phyloP scores from a whole-genome alignment of 2,329 filamentous ascomycete genomes.

The Epichloe uncinata region DNA sequence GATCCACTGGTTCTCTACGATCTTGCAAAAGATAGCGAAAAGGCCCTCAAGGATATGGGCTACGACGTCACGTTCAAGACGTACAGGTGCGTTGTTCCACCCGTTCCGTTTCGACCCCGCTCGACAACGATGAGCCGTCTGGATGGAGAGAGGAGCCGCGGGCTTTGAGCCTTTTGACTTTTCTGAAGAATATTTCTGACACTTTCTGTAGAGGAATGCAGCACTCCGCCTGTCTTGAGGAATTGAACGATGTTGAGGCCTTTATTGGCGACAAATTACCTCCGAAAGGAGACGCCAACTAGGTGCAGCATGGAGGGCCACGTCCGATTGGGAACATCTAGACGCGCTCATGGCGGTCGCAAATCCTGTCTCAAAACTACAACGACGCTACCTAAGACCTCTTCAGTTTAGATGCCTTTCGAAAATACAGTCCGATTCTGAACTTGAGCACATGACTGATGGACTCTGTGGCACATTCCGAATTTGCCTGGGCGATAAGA shows the following conservation, averaged over 20 bases:
- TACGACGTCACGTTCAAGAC: conserved; percentile 63
- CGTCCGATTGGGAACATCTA: not conserved
- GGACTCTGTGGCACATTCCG: not conserved
- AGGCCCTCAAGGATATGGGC: conserved; percentile 54
- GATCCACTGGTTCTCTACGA: conserved; percentile 60
- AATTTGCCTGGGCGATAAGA: not conserved
- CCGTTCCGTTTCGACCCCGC: not conserved
- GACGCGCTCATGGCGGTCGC: too few species aligned
- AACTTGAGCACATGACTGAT: not conserved
- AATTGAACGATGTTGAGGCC: conserved; percentile 68
- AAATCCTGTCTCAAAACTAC: too few species aligned
- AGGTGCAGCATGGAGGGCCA: not conserved
- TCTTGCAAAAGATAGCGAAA: conserved; percentile 55
- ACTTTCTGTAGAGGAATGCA: conserved; percentile 41
- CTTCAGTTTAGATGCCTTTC: not conserved
- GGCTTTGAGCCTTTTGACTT: not conserved
- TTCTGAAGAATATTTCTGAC: conserved; percentile 1
- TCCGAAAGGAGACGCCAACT: conserved; percentile 10
- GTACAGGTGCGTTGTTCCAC: conserved; percentile 42
- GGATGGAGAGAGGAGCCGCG: not conserved
- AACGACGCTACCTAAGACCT: not conserved
- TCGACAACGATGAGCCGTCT: not conserved
- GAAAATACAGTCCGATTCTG: not conserved
- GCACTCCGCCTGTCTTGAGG: conserved; percentile 64
- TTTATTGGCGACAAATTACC: conserved; percentile 37